Base-by-base conservation (phyloP, 305 asterid genomes). In the Fraxinus albicans region DNA sequence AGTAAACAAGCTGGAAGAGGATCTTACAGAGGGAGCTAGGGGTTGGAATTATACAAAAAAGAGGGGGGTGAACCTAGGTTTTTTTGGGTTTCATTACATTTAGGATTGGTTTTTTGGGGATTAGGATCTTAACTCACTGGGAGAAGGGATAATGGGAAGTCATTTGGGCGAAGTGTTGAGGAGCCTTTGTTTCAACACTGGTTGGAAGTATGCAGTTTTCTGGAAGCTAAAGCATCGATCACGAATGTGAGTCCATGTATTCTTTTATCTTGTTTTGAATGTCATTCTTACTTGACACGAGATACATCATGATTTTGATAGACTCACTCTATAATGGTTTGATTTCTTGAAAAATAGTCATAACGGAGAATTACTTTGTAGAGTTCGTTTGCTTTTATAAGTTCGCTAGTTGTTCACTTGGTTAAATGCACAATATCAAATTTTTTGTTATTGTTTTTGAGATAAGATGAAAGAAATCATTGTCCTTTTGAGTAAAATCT, bases 1-100 rank as follows among this genome's bases (percentile, higher is more conserved):
- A 94, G 98, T 94, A 96, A 96, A 88, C 99, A 96, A 82, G 99
- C 99, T 10, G 99, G 99, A 47, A 95, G 99, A 92, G 99, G 99
- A 87, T 96, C 99, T 83, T 96, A 96, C 88, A 92, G 99, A 82
- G 98, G 99, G 80, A 96, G 99, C 87, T 96, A 96, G 97, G 88
- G 67, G 85, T 87, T 86, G 86, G 73, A 70, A 79, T 76, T 76
- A 6, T 73, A 69, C 34, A 13, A 12, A 17, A 63, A 73, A 8
- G 75, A 34, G 60, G 74, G 60, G 91, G 91, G 84, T 84, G 82
- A 77, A 70, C 74, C 58, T 87, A 88, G 90, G 89, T 78, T 80
- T 88, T 36, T 81, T 74, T 73, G 86, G 88, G 85, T 85, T 79
- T 85, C 72, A 82, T 88, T 86, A 77, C 79, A 79, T 79, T 92